Evolutionary conservation across 176 grass and related monocot genomes (phyloP).

Genomic region (Aegilops umbellulata): DNA sequence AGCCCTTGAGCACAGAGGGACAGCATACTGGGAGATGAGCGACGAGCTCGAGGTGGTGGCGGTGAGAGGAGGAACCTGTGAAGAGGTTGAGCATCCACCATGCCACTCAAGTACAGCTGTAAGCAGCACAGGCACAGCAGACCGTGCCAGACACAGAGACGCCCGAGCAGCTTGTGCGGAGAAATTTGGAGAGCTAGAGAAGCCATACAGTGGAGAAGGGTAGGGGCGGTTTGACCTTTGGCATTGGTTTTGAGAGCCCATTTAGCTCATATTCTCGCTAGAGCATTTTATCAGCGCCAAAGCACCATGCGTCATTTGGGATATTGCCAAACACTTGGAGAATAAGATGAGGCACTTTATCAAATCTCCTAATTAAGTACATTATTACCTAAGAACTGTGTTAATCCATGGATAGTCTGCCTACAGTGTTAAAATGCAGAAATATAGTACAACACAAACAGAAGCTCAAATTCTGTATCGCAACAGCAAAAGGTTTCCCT

Average conservation of each 20-base stretch:
- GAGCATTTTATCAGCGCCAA: background rate
- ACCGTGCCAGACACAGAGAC: background rate
- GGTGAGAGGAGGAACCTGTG: background rate
- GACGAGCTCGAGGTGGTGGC: background rate
- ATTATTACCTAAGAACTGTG: background rate
- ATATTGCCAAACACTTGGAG: background rate
- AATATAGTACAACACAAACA: background rate
- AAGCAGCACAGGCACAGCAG: background rate
- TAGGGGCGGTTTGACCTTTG: slow-evolving; percentile 4
- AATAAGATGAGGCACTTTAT: background rate
- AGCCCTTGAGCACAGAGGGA: background rate
- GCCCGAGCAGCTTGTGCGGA: background rate
- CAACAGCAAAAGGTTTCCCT: background rate
- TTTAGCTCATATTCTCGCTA: background rate
- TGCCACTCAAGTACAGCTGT: background rate
- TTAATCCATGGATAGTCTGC: background rate
- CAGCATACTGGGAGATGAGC: background rate
- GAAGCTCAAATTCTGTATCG: background rate
- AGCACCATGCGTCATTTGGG: background rate
- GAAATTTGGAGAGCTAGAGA: slow-evolving; percentile 3
- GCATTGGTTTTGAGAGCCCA: background rate
- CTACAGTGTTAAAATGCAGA: background rate
- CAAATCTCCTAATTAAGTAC: background rate
- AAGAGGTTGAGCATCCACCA: background rate
- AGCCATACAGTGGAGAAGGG: background rate